These are phyloP conservation scores for Fusarium coffeatum DNA, from an alignment of 2,329 filamentous ascomycete species.

Conservation along the genomic window DNA sequence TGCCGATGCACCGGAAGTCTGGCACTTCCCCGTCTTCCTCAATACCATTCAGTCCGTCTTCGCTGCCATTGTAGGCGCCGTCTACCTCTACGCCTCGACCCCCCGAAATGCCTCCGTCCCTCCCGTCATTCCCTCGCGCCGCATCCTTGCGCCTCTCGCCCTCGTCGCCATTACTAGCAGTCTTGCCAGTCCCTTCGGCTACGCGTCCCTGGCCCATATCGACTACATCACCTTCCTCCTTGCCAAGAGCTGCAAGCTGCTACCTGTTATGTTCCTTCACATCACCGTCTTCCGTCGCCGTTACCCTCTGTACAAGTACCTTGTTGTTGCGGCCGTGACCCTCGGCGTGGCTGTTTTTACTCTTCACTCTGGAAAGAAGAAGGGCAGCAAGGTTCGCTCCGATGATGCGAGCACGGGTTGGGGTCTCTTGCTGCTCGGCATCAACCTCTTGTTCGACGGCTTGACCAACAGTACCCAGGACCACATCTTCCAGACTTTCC, in stretches of 20 bases:
- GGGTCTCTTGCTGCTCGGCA: conserved; percentile 83
- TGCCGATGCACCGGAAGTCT: conserved; percentile 74
- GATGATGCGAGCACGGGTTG: conserved; percentile 74
- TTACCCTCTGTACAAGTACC: conserved; percentile 96
- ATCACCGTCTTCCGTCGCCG: conserved; percentile 88
- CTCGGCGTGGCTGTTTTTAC: conserved; percentile 95
- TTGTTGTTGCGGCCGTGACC: conserved; percentile 91
- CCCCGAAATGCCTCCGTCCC: conserved; percentile 57
- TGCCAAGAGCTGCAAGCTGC: conserved; percentile 96
- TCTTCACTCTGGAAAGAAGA: conserved; percentile 75
- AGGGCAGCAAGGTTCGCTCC: conserved; percentile 52
- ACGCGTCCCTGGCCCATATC: conserved; percentile 90
- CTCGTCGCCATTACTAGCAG: conserved; percentile 89
- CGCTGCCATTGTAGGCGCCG: conserved; percentile 81
- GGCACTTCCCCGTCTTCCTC: conserved; percentile 93
- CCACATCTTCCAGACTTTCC: conserved; percentile 85
- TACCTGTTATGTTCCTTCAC: conserved; percentile 98
- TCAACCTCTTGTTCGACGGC: conserved; percentile 96
- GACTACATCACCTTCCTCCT: conserved; percentile 99
- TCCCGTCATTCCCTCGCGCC: conserved; percentile 79
- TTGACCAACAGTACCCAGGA: conserved; percentile 97
- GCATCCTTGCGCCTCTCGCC: conserved; percentile 81
- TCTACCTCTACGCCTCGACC: conserved; percentile 80
- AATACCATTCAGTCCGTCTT: conserved; percentile 96
- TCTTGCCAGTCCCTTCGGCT: conserved; percentile 94